phyloP scores from a whole-genome alignment of 2,329 filamentous ascomycete species.

The Graphium sp. region DNA sequence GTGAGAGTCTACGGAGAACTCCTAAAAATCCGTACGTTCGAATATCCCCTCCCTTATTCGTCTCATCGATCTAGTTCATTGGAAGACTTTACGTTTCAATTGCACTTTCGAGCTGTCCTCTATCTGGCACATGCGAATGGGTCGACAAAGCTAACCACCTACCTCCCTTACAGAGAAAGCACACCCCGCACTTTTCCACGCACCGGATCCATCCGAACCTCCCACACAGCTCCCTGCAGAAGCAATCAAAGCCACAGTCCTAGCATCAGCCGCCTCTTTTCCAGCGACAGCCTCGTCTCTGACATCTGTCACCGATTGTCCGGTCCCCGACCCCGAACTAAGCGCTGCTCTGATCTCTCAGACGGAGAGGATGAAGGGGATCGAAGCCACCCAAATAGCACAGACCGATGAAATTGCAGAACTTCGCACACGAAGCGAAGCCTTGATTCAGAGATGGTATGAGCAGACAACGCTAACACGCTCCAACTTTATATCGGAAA shows the following conservation, averaged over 20 bases:
- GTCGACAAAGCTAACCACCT: too few relatives aligned
- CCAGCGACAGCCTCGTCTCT: slow-evolving; percentile 38
- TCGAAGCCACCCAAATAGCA: slow-evolving; percentile 41
- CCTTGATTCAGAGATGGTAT: slow-evolving; percentile 53
- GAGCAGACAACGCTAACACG: slow-evolving; percentile 52
- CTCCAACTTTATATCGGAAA: slow-evolving; percentile 52
- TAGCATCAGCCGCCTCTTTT: slow-evolving; percentile 37
- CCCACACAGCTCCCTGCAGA: slow-evolving; percentile 33
- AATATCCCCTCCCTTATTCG: too few relatives aligned
- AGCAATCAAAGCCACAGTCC: slow-evolving; percentile 35
- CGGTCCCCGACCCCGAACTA: slow-evolving; percentile 35
- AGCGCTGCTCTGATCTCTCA: slow-evolving; percentile 40
- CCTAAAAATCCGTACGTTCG: slow-evolving; percentile 37
- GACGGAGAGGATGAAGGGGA: slow-evolving; percentile 42
- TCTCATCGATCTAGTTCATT: too few relatives aligned
- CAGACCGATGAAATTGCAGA: slow-evolving; percentile 47
- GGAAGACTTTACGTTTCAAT: too few relatives aligned
- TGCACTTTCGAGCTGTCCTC: too few relatives aligned
- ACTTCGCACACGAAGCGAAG: slow-evolving; percentile 46
- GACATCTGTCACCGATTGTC: slow-evolving; percentile 36
- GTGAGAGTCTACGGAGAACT: slow-evolving; percentile 41
- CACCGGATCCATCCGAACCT: slow-evolving; percentile 23
- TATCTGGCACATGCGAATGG: too few relatives aligned
- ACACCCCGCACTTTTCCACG: slow-evolving; percentile 37
- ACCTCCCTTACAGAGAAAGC: slow-evolving; percentile 23